Conservation (phyloP, 2,329 filamentous ascomycete genomes). For the Metarhizium robertsii region DNA sequence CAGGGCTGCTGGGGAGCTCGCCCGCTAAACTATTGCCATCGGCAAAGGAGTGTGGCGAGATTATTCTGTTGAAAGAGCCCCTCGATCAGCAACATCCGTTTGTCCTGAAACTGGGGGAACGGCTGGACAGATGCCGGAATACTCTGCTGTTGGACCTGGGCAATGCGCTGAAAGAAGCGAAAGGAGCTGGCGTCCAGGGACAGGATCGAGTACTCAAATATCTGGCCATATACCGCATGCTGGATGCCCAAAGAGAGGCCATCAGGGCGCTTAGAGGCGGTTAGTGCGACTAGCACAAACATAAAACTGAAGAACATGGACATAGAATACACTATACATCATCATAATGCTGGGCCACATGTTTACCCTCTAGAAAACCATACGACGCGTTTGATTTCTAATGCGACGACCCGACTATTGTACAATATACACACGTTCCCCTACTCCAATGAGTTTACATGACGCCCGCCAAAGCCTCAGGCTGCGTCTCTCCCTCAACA, state of each 20-base stretch:
- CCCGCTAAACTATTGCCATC: slow-evolving; percentile 36
- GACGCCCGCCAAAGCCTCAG: slow-evolving; percentile 41
- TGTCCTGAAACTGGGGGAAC: slow-evolving; percentile 41
- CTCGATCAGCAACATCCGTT: slow-evolving; percentile 40
- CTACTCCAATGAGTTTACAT: slow-evolving; percentile 32
- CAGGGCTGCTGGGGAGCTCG: slow-evolving; percentile 34
- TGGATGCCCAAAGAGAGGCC: slow-evolving; percentile 44
- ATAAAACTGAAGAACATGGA: background rate
- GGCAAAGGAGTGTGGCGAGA: slow-evolving; percentile 34
- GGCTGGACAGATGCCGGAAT: slow-evolving; percentile 42
- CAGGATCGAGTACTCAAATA: slow-evolving; percentile 40
- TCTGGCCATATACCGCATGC: slow-evolving; percentile 41
- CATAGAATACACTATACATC: background rate
- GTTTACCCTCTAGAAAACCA: background rate
- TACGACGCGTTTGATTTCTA: slow-evolving; percentile 11
- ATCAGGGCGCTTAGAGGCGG: slow-evolving; percentile 36
- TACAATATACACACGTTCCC: slow-evolving; percentile 23
- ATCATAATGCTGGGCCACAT: slow-evolving; percentile 16
- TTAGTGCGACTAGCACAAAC: slow-evolving; percentile 11
- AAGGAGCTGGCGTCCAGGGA: slow-evolving; percentile 31
- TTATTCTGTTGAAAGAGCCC: slow-evolving; percentile 31
- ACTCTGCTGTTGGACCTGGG: slow-evolving; percentile 47
- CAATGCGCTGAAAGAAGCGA: slow-evolving; percentile 36
- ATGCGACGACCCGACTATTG: slow-evolving; percentile 24
- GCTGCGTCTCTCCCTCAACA: slow-evolving; percentile 45